Base-by-base conservation (phyloP, 345 rosid genomes). In the Stellera chamaejasme region DNA sequence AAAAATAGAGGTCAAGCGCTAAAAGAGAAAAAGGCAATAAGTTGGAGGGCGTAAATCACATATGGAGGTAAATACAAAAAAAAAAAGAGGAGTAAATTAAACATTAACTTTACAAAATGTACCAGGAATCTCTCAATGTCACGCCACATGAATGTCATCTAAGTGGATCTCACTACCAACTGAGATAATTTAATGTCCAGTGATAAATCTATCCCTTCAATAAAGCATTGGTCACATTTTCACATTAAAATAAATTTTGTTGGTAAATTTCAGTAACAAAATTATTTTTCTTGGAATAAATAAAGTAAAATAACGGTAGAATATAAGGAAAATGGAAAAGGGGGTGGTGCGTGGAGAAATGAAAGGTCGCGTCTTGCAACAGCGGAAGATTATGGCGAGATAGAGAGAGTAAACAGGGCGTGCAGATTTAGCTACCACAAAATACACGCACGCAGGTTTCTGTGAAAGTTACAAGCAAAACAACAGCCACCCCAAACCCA, bases 291-390 rank as follows among this genome's bases (percentile, higher is more conserved):
- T n/a, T n/a, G n/a, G n/a, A n/a, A n/a, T n/a, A 45, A 4, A n/a
- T 19, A 63, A 19, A n/a, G n/a, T 19, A 19, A 19, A 49, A 2
- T n/a, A 19, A 19, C 2, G 16, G 11, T 25, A 15, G 12, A 0
- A 13, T 54, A 54, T 70, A 61, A 41, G 14, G 14, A 62, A 44
- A 19, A 63, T 58, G 53, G 11, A 2, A 45, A 32, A 41, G 2
- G 6, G 14, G 1, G 39, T 32, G 9, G 5, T 43, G 6, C 15
- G 54, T 48, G 19, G 50, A 39, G 41, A 48, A 47, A 55, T 61
- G 39, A 56, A 62, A 47, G 57, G 66, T 64, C 60, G 57, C 48
- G 49, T 66, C 75, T 28, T 44, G 43, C 26, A 59, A 52, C 54
- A 55, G 62, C 8, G 25, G 36, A 26, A 43, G 44, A 62, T 13